Evolutionary conservation across 257 asterid species (phyloP).

Genomic region (Striga asiatica): DNA sequence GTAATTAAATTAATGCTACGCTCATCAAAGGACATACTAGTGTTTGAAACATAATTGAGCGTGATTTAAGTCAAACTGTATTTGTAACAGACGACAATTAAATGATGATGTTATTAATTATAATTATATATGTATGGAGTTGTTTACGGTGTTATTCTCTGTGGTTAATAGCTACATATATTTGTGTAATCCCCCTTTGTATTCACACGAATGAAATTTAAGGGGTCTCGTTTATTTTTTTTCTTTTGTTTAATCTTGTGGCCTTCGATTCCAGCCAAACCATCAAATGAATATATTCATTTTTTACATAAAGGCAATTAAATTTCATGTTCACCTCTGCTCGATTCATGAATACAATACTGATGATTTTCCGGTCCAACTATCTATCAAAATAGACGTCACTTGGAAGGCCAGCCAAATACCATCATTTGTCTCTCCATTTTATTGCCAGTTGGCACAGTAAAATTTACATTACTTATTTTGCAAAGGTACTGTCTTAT

Average conservation of each 20-base stretch:
- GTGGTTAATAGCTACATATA: slow-evolving; percentile 19
- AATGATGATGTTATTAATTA: slow-evolving; percentile 5
- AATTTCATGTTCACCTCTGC: too few relatives aligned
- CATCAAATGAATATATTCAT: not conserved
- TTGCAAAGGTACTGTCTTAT: slow-evolving; percentile 22
- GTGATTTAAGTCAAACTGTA: not conserved
- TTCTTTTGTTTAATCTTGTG: too few relatives aligned
- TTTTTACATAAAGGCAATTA: too few relatives aligned
- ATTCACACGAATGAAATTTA: not conserved
- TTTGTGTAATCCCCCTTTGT: slow-evolving; percentile 7
- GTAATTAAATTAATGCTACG: slow-evolving; percentile 14
- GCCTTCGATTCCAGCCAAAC: too few relatives aligned
- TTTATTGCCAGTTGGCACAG: slow-evolving; percentile 9
- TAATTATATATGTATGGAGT: slow-evolving; percentile 13
- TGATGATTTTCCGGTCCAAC: slow-evolving; percentile 11
- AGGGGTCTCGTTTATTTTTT: slow-evolving; percentile 8
- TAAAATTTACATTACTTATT: not conserved
- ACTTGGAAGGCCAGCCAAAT: slow-evolving; percentile 41
- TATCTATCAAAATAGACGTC: slow-evolving; percentile 15
- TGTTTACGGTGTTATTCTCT: slow-evolving; percentile 22
- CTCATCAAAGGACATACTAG: not conserved
- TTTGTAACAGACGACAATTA: not conserved
- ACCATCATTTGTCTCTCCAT: slow-evolving; percentile 8
- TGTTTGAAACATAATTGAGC: slow-evolving; percentile 20
- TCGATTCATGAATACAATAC: too few relatives aligned